Base-by-base conservation (phyloP, 106 monocot species). In the Dactylorhiza incarnata region DNA sequence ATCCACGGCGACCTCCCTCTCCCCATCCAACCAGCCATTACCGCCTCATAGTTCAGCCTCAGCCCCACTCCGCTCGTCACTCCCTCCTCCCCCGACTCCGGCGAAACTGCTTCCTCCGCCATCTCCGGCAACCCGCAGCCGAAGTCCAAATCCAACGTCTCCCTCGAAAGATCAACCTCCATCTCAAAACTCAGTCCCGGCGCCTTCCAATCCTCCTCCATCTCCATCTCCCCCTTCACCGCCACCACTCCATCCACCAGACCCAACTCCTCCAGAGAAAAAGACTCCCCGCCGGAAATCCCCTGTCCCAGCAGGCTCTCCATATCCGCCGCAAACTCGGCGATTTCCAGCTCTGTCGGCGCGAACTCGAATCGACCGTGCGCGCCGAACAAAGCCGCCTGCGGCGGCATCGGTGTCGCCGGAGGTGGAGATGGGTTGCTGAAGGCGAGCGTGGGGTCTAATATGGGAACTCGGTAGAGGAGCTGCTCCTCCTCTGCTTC, bases 241-340 rank as follows among this genome's bases (percentile, higher is more conserved):
- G 79, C 75, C 19, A 62, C 23, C 7, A 9, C 56, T 0, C 6
- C 10, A 5, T 74, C 81, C 7, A 44, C 44, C 26, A 89, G 73
- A 13, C 88, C 85, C 69, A 90, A 77, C 17, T 81, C 86, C 74
- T 95, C 86, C 56, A 95, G 79, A 77, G 72, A 83, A 83, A 89
- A 87, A n/a, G 83, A 58, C 11, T 84, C 84, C 14, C 84, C 82
- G 29, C 84, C 82, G 44, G 86, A 85, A 46, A 76, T 75, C 9
- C 82, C 86, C 0, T 75, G 74, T 0, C 91, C 89, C 9, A 95
- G 86, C 37, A 96, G 79, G 11, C 85, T 89, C 86, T 96, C 95
- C 80, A 96, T 87, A 69, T 96, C 87, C 12, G 92, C 88, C 0
- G 92, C 88, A 80, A 96, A 96, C 46, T 96, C 95, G 14, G 68